Conservation (phyloP, 2,329 filamentous ascomycete species). For the Ophiostoma sp. region DNA sequence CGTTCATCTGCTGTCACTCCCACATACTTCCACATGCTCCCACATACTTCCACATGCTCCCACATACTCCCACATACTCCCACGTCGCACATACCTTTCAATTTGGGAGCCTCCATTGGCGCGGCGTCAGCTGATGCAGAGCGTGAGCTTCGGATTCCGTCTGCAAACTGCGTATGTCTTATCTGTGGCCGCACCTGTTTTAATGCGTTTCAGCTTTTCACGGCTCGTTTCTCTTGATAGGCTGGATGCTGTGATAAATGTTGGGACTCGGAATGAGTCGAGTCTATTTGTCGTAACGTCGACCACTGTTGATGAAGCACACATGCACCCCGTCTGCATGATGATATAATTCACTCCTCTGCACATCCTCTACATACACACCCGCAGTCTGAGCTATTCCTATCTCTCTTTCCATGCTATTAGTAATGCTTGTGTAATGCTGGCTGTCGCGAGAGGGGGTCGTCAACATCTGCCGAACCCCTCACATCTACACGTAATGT, state of each 20-base stretch:
- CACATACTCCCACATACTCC: too few species aligned
- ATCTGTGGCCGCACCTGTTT: background rate
- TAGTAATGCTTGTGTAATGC: background rate
- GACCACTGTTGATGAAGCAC: background rate
- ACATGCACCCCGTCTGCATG: background rate
- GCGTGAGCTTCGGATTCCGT: background rate
- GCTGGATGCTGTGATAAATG: background rate
- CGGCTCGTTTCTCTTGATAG: background rate
- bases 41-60: too few species aligned
- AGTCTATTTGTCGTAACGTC: background rate
- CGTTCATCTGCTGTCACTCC: too few species aligned
- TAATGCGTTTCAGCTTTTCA: background rate
- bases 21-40: too few species aligned
- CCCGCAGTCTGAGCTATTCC: background rate
- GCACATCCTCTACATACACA: background rate
- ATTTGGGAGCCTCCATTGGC: background rate
- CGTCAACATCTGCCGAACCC: constrained; percentile 10
- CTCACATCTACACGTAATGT: background rate
- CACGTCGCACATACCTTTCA: background rate
- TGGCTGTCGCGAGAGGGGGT: constrained; percentile 10
- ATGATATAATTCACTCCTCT: background rate
- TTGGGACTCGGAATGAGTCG: background rate
- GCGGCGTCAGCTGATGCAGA: background rate
- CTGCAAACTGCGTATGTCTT: background rate
- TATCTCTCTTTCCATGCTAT: background rate